Percentiles rank a stretch among this genome's conserved stretches.
Conservation (phyloP, 371 early-diverging fungal genomes). For the Nematocida sp. region DNA sequence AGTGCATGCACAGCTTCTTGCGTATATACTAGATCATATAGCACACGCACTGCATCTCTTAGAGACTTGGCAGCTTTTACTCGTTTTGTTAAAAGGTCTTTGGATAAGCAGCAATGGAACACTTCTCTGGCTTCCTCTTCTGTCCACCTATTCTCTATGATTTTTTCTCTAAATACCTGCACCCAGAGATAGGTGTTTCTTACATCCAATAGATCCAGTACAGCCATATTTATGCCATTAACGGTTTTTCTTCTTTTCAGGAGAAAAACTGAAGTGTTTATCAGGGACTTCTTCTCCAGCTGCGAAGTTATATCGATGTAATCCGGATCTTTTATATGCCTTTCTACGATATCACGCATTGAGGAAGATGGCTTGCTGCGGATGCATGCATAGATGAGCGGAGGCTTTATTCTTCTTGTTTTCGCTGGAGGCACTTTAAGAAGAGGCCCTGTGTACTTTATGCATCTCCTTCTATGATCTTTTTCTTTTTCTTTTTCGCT, state of each 20-base stretch:
- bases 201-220: constrained; percentile 46
- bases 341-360: too few species aligned
- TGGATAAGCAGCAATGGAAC: constrained; percentile 15
- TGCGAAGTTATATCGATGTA: not conserved
- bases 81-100: constrained; percentile 4
- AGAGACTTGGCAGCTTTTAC: constrained; percentile 16
- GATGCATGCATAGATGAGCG: too few species aligned
- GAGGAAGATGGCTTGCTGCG: too few species aligned
- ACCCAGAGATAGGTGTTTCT: constrained; percentile 49
- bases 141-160: constrained; percentile 17
- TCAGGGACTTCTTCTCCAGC: constrained; percentile 24
- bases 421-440: not conserved
- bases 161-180: constrained; percentile 11
- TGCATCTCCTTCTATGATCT: too few species aligned
- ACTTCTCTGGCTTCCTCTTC: constrained; percentile 6
- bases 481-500: too few species aligned
- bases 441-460: not conserved
- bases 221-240: not conserved
- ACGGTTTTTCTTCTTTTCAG: constrained; percentile 9
- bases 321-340: too few species aligned
- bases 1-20: constrained; percentile 1
- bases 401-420: too few species aligned
- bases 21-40: constrained; percentile 41
- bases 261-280: constrained; percentile 1
- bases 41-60: constrained; percentile 6